Percentiles rank a stretch among this genome's conserved stretches.
Conservation (phyloP, 352 stramenopile genomes). For the Globisporangium cylindrosporum region DNA sequence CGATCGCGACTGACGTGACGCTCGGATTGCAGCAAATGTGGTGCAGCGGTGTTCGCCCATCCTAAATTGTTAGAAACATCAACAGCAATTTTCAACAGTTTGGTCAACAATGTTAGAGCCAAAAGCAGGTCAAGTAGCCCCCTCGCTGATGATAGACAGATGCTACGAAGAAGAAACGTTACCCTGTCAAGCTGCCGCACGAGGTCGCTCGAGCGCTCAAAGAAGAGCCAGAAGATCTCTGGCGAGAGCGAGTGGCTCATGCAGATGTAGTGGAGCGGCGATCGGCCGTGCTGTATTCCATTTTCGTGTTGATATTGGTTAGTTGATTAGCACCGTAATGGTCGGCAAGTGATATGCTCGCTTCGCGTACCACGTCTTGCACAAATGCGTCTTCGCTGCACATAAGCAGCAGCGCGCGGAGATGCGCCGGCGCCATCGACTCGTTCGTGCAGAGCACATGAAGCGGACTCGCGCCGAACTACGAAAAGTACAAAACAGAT, state of each 20-base stretch:
- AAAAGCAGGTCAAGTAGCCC: background rate
- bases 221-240: slow-evolving; percentile 70
- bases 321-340: background rate
- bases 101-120: background rate
- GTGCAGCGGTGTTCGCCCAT: slow-evolving; percentile 55
- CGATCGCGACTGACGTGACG: slow-evolving; percentile 46
- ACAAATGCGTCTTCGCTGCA: slow-evolving; percentile 39
- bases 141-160: background rate
- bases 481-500: background rate
- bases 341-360: too few species aligned
- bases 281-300: slow-evolving; percentile 37
- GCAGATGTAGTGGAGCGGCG: slow-evolving; percentile 70
- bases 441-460: slow-evolving; percentile 74
- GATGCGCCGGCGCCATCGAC: slow-evolving; percentile 26
- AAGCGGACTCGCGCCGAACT: slow-evolving; percentile 60
- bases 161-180: background rate
- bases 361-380: slow-evolving; percentile 31
- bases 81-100: background rate
- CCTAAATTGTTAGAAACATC: slow-evolving; percentile 21
- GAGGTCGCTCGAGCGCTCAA: slow-evolving; percentile 54
- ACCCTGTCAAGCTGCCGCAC: slow-evolving; percentile 56
- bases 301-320: background rate
- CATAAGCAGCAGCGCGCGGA: slow-evolving; percentile 43
- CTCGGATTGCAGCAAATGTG: slow-evolving; percentile 58
- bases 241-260: slow-evolving; percentile 53